A percentile compares a stretch with the other conserved stretches of the same genome.
Evolutionary conservation across 805 yeast genomes (phyloP).

Genomic region (Torulaspora quercuum): DNA sequence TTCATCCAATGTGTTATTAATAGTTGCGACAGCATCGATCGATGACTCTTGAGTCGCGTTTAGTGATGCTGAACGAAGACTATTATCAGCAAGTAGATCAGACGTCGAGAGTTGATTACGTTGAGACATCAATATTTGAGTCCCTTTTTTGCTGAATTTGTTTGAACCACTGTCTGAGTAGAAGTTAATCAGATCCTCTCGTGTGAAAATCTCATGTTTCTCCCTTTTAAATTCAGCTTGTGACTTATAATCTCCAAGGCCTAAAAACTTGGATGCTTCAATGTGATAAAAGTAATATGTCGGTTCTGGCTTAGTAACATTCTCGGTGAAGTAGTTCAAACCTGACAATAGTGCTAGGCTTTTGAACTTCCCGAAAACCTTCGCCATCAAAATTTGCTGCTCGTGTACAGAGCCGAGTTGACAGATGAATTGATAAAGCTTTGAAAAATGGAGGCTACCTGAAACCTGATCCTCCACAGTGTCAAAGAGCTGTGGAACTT

Average conservation of each 20-base stretch:
- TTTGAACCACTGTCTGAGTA: slow-evolving; percentile 34
- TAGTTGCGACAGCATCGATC: slow-evolving; percentile 6
- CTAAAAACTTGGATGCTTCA: slow-evolving; percentile 31
- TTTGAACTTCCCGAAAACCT: slow-evolving; percentile 28
- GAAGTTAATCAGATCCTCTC: slow-evolving; percentile 32
- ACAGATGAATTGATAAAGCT: slow-evolving; percentile 21
- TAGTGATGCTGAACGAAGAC: slow-evolving; percentile 7
- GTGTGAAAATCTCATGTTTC: slow-evolving; percentile 21
- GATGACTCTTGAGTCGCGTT: slow-evolving; percentile 8
- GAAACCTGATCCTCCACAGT: slow-evolving; percentile 25
- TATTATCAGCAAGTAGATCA: slow-evolving; percentile 25
- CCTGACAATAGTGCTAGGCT: slow-evolving; percentile 35
- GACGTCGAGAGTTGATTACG: slow-evolving; percentile 23
- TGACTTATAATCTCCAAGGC: slow-evolving; percentile 27
- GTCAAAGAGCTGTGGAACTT: slow-evolving; percentile 19
- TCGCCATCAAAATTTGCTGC: slow-evolving; percentile 23
- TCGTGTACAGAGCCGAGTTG: slow-evolving; percentile 12
- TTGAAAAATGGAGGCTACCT: slow-evolving; percentile 22
- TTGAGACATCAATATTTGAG: slow-evolving; percentile 27
- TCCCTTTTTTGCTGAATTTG: slow-evolving; percentile 32
- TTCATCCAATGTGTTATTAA: slow-evolving; percentile 5
- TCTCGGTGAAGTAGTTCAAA: slow-evolving; percentile 28
- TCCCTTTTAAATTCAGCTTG: slow-evolving; percentile 25
- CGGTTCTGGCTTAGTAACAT: slow-evolving; percentile 18
- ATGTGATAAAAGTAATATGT: slow-evolving; percentile 32